phyloP scores from a whole-genome alignment of 225 moss, liverwort and hornwort species.

The Neckera pumila region DNA sequence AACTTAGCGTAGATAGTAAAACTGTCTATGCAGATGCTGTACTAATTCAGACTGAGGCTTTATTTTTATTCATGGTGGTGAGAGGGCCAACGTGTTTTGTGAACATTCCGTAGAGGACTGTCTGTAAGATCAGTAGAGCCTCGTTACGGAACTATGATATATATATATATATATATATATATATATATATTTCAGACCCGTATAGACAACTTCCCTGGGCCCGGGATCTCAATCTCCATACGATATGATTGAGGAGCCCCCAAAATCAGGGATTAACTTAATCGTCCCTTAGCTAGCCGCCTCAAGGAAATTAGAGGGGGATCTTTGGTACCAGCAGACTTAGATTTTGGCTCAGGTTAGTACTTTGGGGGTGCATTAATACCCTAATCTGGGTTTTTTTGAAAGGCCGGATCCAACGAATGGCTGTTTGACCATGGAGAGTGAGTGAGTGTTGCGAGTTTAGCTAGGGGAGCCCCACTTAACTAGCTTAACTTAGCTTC shows the following conservation, averaged over 20 bases:
- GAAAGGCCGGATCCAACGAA: neutral
- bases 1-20: neutral
- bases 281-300: slow-evolving; percentile 3
- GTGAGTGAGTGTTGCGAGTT: neutral
- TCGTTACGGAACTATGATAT: neutral
- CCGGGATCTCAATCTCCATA: slow-evolving; percentile 2
- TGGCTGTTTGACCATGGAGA: neutral
- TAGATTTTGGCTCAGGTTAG: slow-evolving; percentile 2
- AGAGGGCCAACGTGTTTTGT: neutral
- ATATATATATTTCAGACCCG: neutral
- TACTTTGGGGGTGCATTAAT: slow-evolving; percentile 17
- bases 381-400: neutral
- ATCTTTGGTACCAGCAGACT: slow-evolving; percentile 13
- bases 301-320: slow-evolving; percentile 5
- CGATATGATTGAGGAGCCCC: slow-evolving; percentile 19
- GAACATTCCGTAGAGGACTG: neutral
- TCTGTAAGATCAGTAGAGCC: neutral
- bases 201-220: neutral
- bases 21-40: neutral
- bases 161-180: neutral
- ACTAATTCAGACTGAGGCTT: too few relatives aligned
- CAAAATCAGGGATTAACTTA: slow-evolving; percentile 8
- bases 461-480: neutral
- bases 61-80: neutral
- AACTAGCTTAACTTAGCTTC: neutral